Base-by-base conservation (phyloP, 345 rosid genomes). In the Pugionium dolabratum region DNA sequence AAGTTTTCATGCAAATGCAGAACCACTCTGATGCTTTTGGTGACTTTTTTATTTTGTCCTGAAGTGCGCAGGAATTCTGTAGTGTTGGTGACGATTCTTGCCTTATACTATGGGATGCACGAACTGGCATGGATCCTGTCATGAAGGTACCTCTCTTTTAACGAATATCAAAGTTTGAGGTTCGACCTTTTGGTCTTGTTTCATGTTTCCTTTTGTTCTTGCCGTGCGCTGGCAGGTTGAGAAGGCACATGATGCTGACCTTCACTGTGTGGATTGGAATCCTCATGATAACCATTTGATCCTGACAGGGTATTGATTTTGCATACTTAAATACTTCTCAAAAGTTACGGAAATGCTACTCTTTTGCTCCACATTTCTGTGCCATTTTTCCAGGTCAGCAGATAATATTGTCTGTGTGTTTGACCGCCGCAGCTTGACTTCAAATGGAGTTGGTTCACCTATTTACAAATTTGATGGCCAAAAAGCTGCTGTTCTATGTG, bases 41-140 rank as follows among this genome's bases (percentile, higher is more conserved):
- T 49, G 70, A 69, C 0, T 18, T 29, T 71, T 30, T 76, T 18
- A 18, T 1, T 71, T 32, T 77, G 35, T 73, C 29, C 62, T 83
- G 75, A 64, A 93, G 94, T 80, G 94, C 81, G 0, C 97, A 84
- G 76, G 98, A 90, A 70, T 93, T 93, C 64, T 86, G 18, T 18
- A 18, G 18, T 18, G 18, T 18, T 18, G 18, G 18, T 18, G 18
- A 18, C 0, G 18, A 18, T 78, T 86, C 96, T 68, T 90, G 98
- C 82, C 98, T 90, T 64, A 90, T 93, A 62, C 63, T 93, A 18
- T 93, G 98, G 98, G 97, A 90, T 88, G 93, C 91, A 11, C 90
- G 98, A 59, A 75, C 70, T 77, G 94, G 94, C 53, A 64, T 84
- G 18, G 59, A 76, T 69, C 98, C 97, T 27, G 72, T 74, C 66